Base-by-base conservation (phyloP, 768 basidiomycete species). In the Pulveroboletus sp. region DNA sequence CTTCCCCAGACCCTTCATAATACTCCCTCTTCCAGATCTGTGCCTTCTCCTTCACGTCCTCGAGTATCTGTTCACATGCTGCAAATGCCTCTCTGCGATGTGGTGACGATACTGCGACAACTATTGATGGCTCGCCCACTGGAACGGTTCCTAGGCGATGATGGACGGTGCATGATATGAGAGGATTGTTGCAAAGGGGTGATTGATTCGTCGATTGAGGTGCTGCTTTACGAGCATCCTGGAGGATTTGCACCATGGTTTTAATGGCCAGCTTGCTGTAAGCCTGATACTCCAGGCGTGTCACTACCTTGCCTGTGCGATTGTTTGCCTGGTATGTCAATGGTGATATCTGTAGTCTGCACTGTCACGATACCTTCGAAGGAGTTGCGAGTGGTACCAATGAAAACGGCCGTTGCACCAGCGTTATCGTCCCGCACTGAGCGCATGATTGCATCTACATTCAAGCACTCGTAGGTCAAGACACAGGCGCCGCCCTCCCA, bases 1-100 rank as follows among this genome's bases (percentile, higher is more conserved):
- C 76, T 39, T 84, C 83, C 43, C 67, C 65, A 57, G 81, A 78
- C 7, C 81, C 86, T 60, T 84, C 84, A 59, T 93, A 94, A 61
- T 79, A 89, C 63, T 94, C 93, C 59, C 87, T 71, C 72, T 95
- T 94, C 93, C 93, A 95, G 55, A 94, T 86, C 67, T 90, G 91
- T 37, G 78, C 89, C 60, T 80, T 84, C 53, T 69, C 70, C 72
- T 95, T 95, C 49, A 94, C 84, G 50, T 83, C 78, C 65, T 95
- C 93, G n/a, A 95, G 74, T 51, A 93, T 81, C 58, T 73, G 79
- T 67, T 93, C 90, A 64, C 88, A 90, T 15, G 82, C 84, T 45
- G 74, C 67, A 62, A 93, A 92, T 7, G 88, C 84, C 62, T 89
- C 89, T 57, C 81, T 83, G 30, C 92, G 78, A 67, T 93, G 91